Evolutionary conservation across 225 moss, liverwort and hornwort genomes (phyloP).

Genomic region (Rhytidiadelphus loreus): DNA sequence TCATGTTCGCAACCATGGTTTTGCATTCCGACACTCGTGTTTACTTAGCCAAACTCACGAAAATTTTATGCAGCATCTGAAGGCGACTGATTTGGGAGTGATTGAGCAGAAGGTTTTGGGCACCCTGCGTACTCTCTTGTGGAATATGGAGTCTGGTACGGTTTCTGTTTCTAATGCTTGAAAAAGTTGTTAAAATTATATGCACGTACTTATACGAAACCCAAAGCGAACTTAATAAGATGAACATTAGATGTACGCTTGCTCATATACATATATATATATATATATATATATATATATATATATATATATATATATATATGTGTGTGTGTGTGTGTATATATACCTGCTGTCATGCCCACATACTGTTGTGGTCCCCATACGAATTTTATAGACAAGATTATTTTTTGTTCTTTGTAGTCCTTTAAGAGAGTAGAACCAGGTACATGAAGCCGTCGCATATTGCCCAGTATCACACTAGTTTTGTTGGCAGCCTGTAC

Average conservation of each 20-base stretch:
- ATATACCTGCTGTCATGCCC: neutral
- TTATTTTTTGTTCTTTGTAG: neutral
- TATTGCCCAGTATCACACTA: neutral
- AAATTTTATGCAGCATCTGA: conserved; percentile 33
- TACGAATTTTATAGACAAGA: neutral
- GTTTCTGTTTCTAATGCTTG: neutral
- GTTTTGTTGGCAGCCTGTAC: neutral
- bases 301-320: too few relatives aligned
- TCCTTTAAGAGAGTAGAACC: neutral
- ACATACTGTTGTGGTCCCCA: neutral
- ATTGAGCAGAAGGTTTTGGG: conserved; percentile 41
- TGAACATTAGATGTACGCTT: neutral
- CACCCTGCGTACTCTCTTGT: conserved; percentile 36
- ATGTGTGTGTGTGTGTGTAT: too few relatives aligned
- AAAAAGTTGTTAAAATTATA: neutral
- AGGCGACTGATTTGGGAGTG: conserved; percentile 10
- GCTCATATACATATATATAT: too few relatives aligned
- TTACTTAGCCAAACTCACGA: neutral
- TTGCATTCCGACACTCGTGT: neutral
- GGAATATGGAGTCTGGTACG: conserved; percentile 13
- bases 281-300: too few relatives aligned
- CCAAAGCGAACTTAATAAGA: neutral
- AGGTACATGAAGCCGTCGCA: neutral
- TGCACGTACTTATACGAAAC: neutral
- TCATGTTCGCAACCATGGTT: neutral